Evolutionary conservation across 768 basidiomycete genomes (phyloP).

Genomic region (Exsudoporus frostii): DNA sequence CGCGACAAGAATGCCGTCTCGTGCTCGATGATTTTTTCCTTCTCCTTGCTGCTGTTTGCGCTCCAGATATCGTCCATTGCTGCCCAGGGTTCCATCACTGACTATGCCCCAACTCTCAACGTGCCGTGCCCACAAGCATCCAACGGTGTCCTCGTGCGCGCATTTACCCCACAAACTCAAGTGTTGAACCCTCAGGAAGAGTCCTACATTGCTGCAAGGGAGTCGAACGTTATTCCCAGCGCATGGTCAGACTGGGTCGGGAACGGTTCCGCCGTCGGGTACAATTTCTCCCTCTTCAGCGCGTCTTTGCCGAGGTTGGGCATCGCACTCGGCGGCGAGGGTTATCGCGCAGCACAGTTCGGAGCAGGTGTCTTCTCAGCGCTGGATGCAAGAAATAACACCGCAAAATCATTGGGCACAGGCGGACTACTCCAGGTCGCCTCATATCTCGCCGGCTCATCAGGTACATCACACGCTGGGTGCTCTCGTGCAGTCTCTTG

Average conservation of each 20-base stretch:
- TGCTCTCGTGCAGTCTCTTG: background rate
- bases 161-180: conserved; percentile 50
- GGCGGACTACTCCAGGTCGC: conserved; percentile 71
- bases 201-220: conserved; percentile 45
- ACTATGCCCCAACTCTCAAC: conserved; percentile 52
- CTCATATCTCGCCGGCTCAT: conserved; percentile 65
- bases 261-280: conserved; percentile 50
- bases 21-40: conserved; percentile 4
- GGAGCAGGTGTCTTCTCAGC: conserved; percentile 58
- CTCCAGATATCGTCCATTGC: background rate
- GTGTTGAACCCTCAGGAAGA: conserved; percentile 47
- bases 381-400: conserved; percentile 58
- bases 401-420: conserved; percentile 55
- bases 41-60: background rate
- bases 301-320: conserved; percentile 50
- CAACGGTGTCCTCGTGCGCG: conserved; percentile 42
- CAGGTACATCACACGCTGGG: conserved; percentile 39
- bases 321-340: conserved; percentile 69
- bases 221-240: conserved; percentile 37
- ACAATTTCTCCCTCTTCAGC: conserved; percentile 43
- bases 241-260: conserved; percentile 64
- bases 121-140: conserved; percentile 51
- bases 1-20: conserved; percentile 6
- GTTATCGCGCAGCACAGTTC: conserved; percentile 63
- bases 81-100: conserved; percentile 30